Percentiles rank a stretch among this genome's conserved stretches.
Conservation (phyloP, 2,329 filamentous ascomycete genomes). For the Coniochaeta sp. region DNA sequence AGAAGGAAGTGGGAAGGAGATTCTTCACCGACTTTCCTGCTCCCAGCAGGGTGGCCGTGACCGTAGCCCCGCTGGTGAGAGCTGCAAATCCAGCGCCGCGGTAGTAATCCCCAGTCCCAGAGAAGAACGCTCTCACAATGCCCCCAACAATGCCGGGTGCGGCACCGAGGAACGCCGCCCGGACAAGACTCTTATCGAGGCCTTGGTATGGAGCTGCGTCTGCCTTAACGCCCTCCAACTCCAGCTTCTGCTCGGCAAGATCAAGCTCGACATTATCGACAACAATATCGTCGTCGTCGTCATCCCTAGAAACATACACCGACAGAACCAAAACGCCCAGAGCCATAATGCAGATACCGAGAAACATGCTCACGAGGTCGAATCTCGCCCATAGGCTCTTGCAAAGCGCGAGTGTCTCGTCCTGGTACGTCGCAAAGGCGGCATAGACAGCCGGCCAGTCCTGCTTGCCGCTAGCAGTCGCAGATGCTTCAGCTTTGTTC, state of each 20-base stretch:
- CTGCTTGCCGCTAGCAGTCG: conserved; percentile 14
- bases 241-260: conserved; percentile 49
- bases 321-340: conserved; percentile 62
- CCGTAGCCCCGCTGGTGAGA: conserved; percentile 35
- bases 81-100: conserved; percentile 33
- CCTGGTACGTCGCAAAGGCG: conserved; percentile 68
- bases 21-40: conserved; percentile 37
- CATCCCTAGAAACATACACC: conserved; percentile 60
- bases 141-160: conserved; percentile 25
- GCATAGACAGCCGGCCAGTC: conserved; percentile 37
- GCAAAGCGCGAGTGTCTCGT: conserved; percentile 70
- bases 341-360: conserved; percentile 67
- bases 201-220: conserved; percentile 28
- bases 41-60: conserved; percentile 33
- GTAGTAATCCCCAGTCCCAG: conserved; percentile 31
- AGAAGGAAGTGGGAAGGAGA: conserved; percentile 66
- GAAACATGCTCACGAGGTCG: conserved; percentile 76
- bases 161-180: conserved; percentile 27
- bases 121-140: conserved; percentile 21
- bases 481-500: conserved; percentile 37
- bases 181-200: conserved; percentile 30
- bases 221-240: conserved; percentile 33
- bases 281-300: conserved; percentile 46
- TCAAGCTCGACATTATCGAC: conserved; percentile 52
- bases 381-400: conserved; percentile 88